Conservation (phyloP, 805 yeast genomes). For the Yarrowia deformans region DNA sequence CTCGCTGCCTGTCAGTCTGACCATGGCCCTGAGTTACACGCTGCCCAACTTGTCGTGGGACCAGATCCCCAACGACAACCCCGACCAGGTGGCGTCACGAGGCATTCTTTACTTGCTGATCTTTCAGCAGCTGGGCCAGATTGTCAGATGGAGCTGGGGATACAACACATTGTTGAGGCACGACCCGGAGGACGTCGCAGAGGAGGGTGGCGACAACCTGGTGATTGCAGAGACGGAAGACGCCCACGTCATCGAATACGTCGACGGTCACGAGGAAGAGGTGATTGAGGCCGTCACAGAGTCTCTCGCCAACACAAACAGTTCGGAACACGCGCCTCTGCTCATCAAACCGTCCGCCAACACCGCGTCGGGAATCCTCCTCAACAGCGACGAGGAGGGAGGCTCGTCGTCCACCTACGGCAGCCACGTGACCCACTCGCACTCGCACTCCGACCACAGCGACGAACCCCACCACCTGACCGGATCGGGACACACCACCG, state of each 20-base stretch:
- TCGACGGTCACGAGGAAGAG: background rate
- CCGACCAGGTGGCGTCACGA: constrained; percentile 67
- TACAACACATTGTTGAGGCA: constrained; percentile 59
- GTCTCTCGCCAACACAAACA: background rate
- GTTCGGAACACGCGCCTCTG: background rate
- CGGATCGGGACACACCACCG: constrained; percentile 16
- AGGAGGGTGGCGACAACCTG: background rate
- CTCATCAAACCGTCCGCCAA: background rate
- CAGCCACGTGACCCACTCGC: background rate
- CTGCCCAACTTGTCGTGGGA: constrained; percentile 67
- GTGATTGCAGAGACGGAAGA: too few relatives aligned
- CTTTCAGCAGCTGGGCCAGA: constrained; percentile 72
- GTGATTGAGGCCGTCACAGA: background rate
- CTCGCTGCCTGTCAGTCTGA: constrained; percentile 89
- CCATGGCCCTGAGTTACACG: constrained; percentile 70
- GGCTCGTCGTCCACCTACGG: background rate
- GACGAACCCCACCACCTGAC: background rate
- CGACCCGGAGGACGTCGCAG: background rate
- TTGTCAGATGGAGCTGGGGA: constrained; percentile 77
- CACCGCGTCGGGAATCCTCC: background rate
- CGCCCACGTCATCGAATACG: background rate
- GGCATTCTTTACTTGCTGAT: constrained; percentile 67
- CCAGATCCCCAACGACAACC: constrained; percentile 59
- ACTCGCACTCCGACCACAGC: background rate
- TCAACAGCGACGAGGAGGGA: constrained; percentile 26